Base-by-base conservation (phyloP, 2,329 filamentous ascomycete species). In the Zalaria obscura region DNA sequence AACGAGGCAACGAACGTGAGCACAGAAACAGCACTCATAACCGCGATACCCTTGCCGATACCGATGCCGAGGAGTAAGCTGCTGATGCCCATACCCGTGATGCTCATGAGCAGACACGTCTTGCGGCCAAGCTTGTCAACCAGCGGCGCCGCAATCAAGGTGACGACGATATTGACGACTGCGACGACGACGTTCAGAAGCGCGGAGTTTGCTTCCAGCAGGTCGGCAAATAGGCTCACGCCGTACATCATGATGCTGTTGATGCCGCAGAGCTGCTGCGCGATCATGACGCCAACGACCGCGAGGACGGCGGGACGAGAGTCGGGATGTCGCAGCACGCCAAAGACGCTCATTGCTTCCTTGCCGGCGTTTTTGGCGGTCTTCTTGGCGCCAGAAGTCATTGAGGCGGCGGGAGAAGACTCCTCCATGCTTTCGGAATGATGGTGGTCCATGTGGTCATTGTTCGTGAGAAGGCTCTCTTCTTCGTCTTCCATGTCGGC, bases 241-340 rank as follows among this genome's bases (percentile, higher is more conserved):
- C 88, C 93, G 62, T 98, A 98, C 88, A 98, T 95, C 63, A 96
- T 83, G 55, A 96, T 89, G 44, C 83, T 89, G 72, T 98, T 96
- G 65, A 96, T 89, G 48, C 65, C 89, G 44, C 83, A 89, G 32
- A 95, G 70, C 59, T 98, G 91, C 59, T 96, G 91, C 1, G 84
- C 81, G 44, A 88, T 72, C 88, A 96, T 95, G 55, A 93, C 78
- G 50, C 85, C 77, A 78, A 94, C 91, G 50, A 93, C 80, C 1
- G 85, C 87, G 8, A 93, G 73, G 3, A 93, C 84, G 4, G 88
- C 86, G 45, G 91, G 70, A 41, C 93, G 79, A 40, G 83, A 83
- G 5, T 75, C 65, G 0, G 78, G 71, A 50, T 89, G 75, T 25
- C 65, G 70, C 33, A 86, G 60, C 6, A 88, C 83, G 45, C 65